These are phyloP conservation scores for Podaxis sp. DNA, from an alignment of 768 basidiomycete species.

Conservation along the genomic window DNA sequence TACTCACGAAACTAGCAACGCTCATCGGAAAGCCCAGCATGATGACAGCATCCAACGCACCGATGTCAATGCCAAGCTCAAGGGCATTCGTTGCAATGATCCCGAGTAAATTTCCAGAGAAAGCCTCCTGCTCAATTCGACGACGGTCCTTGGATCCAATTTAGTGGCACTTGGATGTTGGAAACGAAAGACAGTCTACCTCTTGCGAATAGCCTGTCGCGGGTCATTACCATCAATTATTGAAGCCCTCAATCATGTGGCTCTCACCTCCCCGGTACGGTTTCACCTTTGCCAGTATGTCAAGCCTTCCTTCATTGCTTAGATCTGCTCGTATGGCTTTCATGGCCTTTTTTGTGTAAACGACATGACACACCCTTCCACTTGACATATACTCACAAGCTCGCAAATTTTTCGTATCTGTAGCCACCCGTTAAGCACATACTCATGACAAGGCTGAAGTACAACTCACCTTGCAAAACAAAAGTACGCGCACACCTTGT, in stretches of 20 bases:
- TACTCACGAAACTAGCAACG: slow-evolving; percentile 75
- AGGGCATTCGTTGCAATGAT: slow-evolving; percentile 90
- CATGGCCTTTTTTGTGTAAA: slow-evolving; percentile 57
- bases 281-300: slow-evolving; percentile 75
- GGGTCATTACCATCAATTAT: background rate
- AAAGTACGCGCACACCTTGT: slow-evolving; percentile 73
- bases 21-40: slow-evolving; percentile 84
- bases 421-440: background rate
- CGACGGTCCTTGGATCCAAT: slow-evolving; percentile 64
- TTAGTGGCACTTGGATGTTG: background rate
- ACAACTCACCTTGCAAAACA: slow-evolving; percentile 78
- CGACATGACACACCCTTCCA: background rate
- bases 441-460: background rate
- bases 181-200: slow-evolving; percentile 32
- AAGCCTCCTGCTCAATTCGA: slow-evolving; percentile 83
- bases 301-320: slow-evolving; percentile 70
- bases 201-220: slow-evolving; percentile 68
- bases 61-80: slow-evolving; percentile 91
- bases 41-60: slow-evolving; percentile 83
- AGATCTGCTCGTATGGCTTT: slow-evolving; percentile 71
- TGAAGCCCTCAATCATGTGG: background rate
- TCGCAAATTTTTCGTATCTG: slow-evolving; percentile 84
- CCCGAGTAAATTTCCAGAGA: slow-evolving; percentile 79
- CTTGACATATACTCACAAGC: slow-evolving; percentile 45
- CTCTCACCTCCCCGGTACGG: slow-evolving; percentile 76